A percentile compares a stretch with the other conserved stretches of the same genome.
Evolutionary conservation across 352 stramenopile genomes (phyloP).

Genomic region (Pythium chondricola): DNA sequence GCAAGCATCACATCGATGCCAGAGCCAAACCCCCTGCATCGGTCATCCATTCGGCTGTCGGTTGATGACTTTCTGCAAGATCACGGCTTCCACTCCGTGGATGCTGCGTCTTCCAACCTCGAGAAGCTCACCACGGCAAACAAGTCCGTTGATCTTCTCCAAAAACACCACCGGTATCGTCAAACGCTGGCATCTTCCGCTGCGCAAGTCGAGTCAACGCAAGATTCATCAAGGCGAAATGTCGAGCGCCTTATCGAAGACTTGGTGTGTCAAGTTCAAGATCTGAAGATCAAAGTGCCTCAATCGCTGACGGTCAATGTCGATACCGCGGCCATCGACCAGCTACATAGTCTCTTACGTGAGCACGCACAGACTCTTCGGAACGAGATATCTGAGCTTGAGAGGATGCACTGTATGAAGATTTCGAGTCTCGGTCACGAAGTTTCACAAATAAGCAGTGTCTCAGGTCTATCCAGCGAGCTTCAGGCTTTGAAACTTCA

Average conservation of each 20-base stretch:
- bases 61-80: constrained; percentile 8
- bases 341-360: constrained; percentile 14
- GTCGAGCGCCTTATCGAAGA: constrained; percentile 24
- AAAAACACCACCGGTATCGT: constrained; percentile 3
- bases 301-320: constrained; percentile 14
- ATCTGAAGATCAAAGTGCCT: constrained; percentile 15
- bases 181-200: neutral
- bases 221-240: constrained; percentile 8
- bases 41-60: neutral
- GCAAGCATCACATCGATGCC: neutral
- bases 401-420: constrained; percentile 1
- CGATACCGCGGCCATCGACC: constrained; percentile 11
- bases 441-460: neutral
- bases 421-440: no score
- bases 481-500: constrained; percentile 13
- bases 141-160: neutral
- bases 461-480: constrained; percentile 1
- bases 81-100: constrained; percentile 3
- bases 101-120: neutral
- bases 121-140: constrained; percentile 1
- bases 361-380: constrained; percentile 4
- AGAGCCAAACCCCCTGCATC: neutral
- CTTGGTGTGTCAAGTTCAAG: constrained; percentile 20
- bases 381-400: constrained; percentile 11
- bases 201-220: neutral